A percentile compares a stretch with the other conserved stretches of the same genome.
Conservation (phyloP, 371 early-diverging fungal genomes). For the Haplosporangium sp. region DNA sequence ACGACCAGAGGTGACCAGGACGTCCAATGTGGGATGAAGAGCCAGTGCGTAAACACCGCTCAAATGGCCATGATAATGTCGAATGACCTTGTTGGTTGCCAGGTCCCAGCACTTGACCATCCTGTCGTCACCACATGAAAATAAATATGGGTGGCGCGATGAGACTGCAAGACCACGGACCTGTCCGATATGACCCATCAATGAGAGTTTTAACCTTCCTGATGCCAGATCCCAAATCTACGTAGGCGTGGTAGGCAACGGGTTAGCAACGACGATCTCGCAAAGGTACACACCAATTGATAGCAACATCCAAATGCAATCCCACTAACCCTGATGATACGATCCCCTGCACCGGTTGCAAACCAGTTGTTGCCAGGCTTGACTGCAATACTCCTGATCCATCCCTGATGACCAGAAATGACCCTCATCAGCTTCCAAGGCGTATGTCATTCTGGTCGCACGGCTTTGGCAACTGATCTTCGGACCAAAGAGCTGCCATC, state of each 20-base stretch:
- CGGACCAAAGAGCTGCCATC: conserved; percentile 70
- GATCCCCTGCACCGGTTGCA: conserved; percentile 96
- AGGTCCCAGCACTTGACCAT: conserved; percentile 99
- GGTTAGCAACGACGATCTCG: too few species aligned
- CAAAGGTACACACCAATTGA: too few species aligned
- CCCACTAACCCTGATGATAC: conserved; percentile 88
- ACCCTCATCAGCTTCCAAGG: conserved; percentile 99
- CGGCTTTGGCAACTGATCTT: conserved; percentile 66
- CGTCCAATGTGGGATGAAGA: conserved; percentile 94
- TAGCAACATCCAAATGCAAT: too few species aligned
- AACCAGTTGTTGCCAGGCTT: conserved; percentile 98
- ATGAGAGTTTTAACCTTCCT: conserved; percentile 91
- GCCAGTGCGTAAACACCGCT: conserved; percentile 91
- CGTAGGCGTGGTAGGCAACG: too few species aligned
- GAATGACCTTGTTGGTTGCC: conserved; percentile 96
- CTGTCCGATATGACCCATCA: conserved; percentile 96
- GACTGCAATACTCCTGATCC: conserved; percentile 94
- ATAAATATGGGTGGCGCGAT: conserved; percentile 94
- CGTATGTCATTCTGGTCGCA: conserved; percentile 92
- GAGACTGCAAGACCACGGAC: conserved; percentile 96
- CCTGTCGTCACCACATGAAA: conserved; percentile 97
- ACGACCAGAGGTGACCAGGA: conserved; percentile 94
- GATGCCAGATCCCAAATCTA: conserved; percentile 98
- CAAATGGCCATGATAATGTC: conserved; percentile 98
- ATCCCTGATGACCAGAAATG: conserved; percentile 96